Percentiles rank a stretch among this genome's conserved stretches.
phyloP scores from a whole-genome alignment of 768 basidiomycete species.

The Botryobasidium botryosum region DNA sequence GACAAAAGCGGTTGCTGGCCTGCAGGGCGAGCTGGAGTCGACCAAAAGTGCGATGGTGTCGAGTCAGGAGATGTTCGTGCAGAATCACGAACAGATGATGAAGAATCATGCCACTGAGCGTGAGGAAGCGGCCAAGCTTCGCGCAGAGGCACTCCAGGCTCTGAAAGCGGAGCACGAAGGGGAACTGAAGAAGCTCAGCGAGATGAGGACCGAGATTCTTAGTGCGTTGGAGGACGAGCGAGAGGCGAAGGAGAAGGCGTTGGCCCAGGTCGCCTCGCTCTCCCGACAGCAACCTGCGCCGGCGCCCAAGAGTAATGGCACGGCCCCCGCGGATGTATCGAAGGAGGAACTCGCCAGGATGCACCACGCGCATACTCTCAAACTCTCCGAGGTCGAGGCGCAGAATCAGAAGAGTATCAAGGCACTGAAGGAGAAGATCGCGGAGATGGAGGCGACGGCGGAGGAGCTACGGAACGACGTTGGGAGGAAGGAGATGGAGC shows the following conservation, averaged over 20 bases:
- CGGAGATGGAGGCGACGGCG: conserved; percentile 27
- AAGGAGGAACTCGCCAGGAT: conserved; percentile 61
- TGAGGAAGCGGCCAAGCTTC: conserved; percentile 53
- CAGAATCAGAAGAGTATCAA: conserved; percentile 44
- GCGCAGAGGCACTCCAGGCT: conserved; percentile 56
- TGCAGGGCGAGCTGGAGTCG: conserved; percentile 54
- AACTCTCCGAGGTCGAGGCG: conserved; percentile 55
- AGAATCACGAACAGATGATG: conserved; percentile 29
- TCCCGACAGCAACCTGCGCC: conserved; percentile 28
- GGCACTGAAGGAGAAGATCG: conserved; percentile 38
- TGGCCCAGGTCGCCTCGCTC: conserved; percentile 30
- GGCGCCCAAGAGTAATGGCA: conserved; percentile 27
- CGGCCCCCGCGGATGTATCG: conserved; percentile 33
- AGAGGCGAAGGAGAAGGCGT: conserved; percentile 36
- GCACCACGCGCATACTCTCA: conserved; percentile 74
- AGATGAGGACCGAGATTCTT: conserved; percentile 40
- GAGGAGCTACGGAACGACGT: conserved; percentile 43
- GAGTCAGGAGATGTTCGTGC: conserved; percentile 52
- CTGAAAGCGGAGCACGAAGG: conserved; percentile 36
- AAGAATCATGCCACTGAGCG: conserved; percentile 52
- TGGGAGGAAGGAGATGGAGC: conserved; percentile 61
- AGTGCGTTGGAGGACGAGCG: conserved; percentile 64
- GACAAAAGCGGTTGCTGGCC: conserved; percentile 36
- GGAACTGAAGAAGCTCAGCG: conserved; percentile 46
- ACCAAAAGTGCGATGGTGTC: conserved; percentile 47